phyloP scores from a whole-genome alignment of 768 basidiomycete species.

The Sistotremastrum niveocremeum region DNA sequence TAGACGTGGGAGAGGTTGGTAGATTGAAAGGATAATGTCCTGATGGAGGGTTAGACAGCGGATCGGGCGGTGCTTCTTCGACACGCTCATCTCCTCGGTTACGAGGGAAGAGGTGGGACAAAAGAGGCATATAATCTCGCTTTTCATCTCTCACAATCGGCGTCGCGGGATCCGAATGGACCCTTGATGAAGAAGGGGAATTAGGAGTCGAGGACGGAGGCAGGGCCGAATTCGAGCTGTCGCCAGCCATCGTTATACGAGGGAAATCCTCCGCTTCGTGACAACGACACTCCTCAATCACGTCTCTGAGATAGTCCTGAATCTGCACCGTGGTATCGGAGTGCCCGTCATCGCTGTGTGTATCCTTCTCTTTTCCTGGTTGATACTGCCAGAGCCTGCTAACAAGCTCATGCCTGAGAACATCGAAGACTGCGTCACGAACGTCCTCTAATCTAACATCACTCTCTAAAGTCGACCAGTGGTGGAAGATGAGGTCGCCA shows the following conservation, averaged over 20 bases:
- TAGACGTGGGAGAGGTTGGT: no score
- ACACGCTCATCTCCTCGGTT: slow-evolving; percentile 9
- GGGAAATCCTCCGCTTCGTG: no score
- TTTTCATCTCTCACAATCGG: slow-evolving; percentile 9
- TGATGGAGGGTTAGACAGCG: slow-evolving; percentile 1
- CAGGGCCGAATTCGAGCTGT: slow-evolving; percentile 35
- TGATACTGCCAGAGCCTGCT: no score
- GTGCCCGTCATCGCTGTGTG: no score
- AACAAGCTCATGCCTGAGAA: no score
- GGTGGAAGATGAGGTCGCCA: slow-evolving; percentile 21
- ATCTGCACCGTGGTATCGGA: no score
- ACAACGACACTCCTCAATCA: no score
- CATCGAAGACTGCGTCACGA: slow-evolving; percentile 30
- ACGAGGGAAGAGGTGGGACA: slow-evolving; percentile 15
- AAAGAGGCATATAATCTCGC: no score
- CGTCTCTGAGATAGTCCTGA: no score
- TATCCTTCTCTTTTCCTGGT: no score
- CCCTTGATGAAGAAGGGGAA: slow-evolving; percentile 42
- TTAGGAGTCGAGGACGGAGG: slow-evolving; percentile 44
- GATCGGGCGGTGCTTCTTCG: slow-evolving; percentile 15
- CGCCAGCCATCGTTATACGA: no score
- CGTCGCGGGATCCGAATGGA: slow-evolving; percentile 21
- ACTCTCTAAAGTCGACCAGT: slow-evolving; percentile 23
- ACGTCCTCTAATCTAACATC: slow-evolving; percentile 18
- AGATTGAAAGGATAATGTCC: background rate